phyloP scores from a whole-genome alignment of 352 stramenopile genomes.

The Globisporangium spiculum region DNA sequence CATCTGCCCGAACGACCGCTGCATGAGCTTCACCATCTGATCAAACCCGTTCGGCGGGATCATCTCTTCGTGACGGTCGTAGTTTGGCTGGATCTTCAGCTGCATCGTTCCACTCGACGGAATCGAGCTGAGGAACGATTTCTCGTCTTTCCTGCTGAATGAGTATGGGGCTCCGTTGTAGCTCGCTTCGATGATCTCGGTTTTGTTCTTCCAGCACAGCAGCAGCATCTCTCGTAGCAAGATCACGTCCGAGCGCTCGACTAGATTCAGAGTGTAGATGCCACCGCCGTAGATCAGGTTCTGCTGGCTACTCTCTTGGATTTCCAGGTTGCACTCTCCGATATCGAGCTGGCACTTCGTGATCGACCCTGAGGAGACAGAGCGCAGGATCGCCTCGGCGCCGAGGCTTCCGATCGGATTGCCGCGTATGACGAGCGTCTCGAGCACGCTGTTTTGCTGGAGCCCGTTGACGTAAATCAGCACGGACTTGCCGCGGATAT shows the following conservation, averaged over 20 bases:
- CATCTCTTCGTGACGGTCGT: slow-evolving; percentile 52
- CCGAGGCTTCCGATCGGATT: slow-evolving; percentile 69
- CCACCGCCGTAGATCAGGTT: slow-evolving; percentile 44
- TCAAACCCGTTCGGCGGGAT: slow-evolving; percentile 41
- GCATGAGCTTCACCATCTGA: slow-evolving; percentile 34
- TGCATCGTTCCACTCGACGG: slow-evolving; percentile 43
- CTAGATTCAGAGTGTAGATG: slow-evolving; percentile 50
- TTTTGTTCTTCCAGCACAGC: slow-evolving; percentile 55
- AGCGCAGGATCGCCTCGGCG: slow-evolving; percentile 54
- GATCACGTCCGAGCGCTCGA: slow-evolving; percentile 46
- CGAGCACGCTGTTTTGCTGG: slow-evolving; percentile 51
- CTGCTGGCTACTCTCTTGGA: slow-evolving; percentile 46
- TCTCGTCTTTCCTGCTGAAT: slow-evolving; percentile 65
- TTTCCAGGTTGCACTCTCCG: slow-evolving; percentile 63
- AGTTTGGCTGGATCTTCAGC: slow-evolving; percentile 61
- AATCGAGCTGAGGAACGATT: slow-evolving; percentile 34
- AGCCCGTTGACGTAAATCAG: slow-evolving; percentile 62
- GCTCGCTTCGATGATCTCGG: slow-evolving; percentile 45
- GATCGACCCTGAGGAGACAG: slow-evolving; percentile 42
- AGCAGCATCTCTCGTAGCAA: slow-evolving; percentile 55
- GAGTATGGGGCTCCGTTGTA: slow-evolving; percentile 44
- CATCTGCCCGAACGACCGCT: slow-evolving; percentile 40
- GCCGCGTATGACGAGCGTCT: slow-evolving; percentile 51
- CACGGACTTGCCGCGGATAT: slow-evolving; percentile 56
- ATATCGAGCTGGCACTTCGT: slow-evolving; percentile 60